Evolutionary conservation across 257 asterid genomes (phyloP), one percentile per base, ranked within the genome.

Genomic region (Lithospermum erythrorhizon): DNA sequence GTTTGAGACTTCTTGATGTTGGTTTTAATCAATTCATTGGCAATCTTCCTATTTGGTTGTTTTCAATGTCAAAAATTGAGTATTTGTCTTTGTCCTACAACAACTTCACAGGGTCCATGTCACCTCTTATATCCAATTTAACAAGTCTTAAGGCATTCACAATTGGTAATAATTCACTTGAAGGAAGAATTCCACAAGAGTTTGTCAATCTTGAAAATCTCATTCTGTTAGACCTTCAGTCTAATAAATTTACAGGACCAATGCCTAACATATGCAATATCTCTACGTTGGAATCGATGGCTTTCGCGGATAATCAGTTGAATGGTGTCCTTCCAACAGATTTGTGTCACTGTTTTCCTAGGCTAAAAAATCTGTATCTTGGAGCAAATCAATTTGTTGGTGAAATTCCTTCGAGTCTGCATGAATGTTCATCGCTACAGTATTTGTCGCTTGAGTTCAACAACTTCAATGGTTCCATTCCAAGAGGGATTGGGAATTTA

Each of bases 131-230:
- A 4, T 4, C 54, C 19, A 49, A 49, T 19, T 49, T 41, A 11
- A 49, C 54, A 7, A 49, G 15, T 19, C 54, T 49, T 4, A 17
- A 49, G 54, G 19, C 1, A 9, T 49, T 49, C 6, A 15, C 3
- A 9, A 17, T 49, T 4, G 19, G 18, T 2, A 7, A 11, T 49
- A 49, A 49, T 49, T 49, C 19, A 5, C 54, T 55, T 55, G 17
- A 13, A 65, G 71, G 75, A n/a, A 30, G 23, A 24, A 65, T 71
- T 17, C 67, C 70, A 15, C 59, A 53, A 32, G 74, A 27, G 6
- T 27, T 69, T 63, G 59, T 61, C 3, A 63, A 69, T 41, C n/a
- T 63, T 14, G 21, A 29, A 3, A 58, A 51, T 11, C 59, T 69
- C 11, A 23, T 1, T 21, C 2, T 20, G n/a, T 16, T 69, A 14